A percentile compares a stretch with the other conserved stretches of the same genome.
Evolutionary conservation across 2,329 filamentous ascomycete species (phyloP).

Genomic region (Macrophomina tecta): DNA sequence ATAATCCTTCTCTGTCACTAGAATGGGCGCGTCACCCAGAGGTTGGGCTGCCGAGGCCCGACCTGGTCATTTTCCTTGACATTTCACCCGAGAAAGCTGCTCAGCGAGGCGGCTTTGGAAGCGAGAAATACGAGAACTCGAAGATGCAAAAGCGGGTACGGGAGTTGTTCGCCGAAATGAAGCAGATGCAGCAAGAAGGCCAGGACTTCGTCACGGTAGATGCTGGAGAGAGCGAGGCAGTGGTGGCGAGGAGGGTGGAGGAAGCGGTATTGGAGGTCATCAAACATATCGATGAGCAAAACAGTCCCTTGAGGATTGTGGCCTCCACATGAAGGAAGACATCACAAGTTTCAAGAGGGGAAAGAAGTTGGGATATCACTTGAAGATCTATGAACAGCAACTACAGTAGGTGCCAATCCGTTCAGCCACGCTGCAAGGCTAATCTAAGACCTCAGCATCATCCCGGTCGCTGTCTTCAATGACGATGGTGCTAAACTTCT

Average conservation of each 20-base stretch:
- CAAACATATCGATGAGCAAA: constrained; percentile 36
- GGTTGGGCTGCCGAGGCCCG: constrained; percentile 83
- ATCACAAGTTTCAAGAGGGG: background rate
- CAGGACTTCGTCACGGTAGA: constrained; percentile 62
- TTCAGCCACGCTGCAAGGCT: background rate
- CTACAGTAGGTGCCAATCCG: constrained; percentile 1
- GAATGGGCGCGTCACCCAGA: constrained; percentile 86
- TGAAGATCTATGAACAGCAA: background rate
- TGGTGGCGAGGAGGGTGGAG: constrained; percentile 52
- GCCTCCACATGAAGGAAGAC: constrained; percentile 36
- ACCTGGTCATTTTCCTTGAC: constrained; percentile 86
- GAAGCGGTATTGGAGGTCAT: constrained; percentile 36
- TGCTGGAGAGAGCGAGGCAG: constrained; percentile 58
- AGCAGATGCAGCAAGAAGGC: constrained; percentile 54
- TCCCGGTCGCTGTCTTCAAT: constrained; percentile 55
- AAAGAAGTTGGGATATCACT: constrained; percentile 5
- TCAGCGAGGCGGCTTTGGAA: constrained; percentile 82
- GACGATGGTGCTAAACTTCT: constrained; percentile 36
- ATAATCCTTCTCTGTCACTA: constrained; percentile 71
- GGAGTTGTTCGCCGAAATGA: constrained; percentile 69
- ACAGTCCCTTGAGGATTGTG: constrained; percentile 36
- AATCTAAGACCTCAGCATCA: constrained; percentile 31
- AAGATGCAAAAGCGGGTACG: constrained; percentile 83
- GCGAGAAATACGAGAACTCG: constrained; percentile 84
- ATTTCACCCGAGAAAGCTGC: constrained; percentile 75